Evolutionary conservation across 192 early-diverging fungal species (phyloP), one percentile per base, ranked within the genome.

Genomic region (Endogone sp.): DNA sequence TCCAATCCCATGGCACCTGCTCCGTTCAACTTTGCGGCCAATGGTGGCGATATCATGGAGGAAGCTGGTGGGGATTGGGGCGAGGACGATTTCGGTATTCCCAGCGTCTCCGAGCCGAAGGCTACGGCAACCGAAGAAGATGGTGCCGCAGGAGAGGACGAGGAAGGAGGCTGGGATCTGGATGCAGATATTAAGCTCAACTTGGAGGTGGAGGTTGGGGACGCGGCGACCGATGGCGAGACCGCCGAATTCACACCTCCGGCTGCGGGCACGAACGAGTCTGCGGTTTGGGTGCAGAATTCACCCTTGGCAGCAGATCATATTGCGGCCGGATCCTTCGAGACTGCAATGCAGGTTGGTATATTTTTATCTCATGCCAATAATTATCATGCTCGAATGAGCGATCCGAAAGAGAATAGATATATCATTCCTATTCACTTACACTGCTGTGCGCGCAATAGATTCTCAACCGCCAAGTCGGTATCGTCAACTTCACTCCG

Each of bases 301-400:
- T 97, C 96, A 4, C 79, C 80, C 24, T 80, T 94, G 64, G 93
- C 95, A 16, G 93, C 87, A 0, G 96, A 99, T 77, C 95, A 97
- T 72, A 88, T 97, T 73, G 94, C 95, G 0, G 96, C 96, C 13
- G 97, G 97, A 55, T 89, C 92, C 25, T 98, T 97, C 75, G 96
- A 97, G 69, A 89, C 86, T 29, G 98, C 96, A 2, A 97, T 99
- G 93, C 87, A 92, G 86, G 90, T 92, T n/a, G n/a, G n/a, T n/a
- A n/a, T n/a, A n/a, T n/a, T n/a, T n/a, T n/a, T n/a, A n/a, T 79
- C 62, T n/a, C n/a, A n/a, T n/a, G n/a, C n/a, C n/a, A n/a, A n/a
- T n/a, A n/a, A n/a, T n/a, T n/a, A n/a, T n/a, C n/a, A n/a, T n/a
- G n/a, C n/a, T n/a, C n/a, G n/a, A n/a, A n/a, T n/a, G n/a, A n/a